Percentiles rank a stretch among this genome's conserved stretches.
phyloP scores from a whole-genome alignment of 139 green algal genomes.

The Limnomonas spitsbergensis region DNA sequence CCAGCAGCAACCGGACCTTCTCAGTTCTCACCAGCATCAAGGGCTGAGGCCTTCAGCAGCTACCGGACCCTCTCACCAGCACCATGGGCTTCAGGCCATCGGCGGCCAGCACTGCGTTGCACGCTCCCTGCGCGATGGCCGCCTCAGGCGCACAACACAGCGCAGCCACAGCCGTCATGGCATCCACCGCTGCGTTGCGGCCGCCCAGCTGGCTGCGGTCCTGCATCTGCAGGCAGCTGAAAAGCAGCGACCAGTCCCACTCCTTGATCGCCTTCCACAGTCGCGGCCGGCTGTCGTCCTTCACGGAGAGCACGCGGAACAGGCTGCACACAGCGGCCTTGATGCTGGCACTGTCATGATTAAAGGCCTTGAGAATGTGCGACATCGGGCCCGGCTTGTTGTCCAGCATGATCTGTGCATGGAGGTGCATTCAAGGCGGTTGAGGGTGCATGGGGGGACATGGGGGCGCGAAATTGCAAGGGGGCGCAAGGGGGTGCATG shows the following conservation, averaged over 20 bases:
- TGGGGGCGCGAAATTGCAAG: no score
- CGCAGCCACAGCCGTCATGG: slow-evolving; percentile 17
- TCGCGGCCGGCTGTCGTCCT: slow-evolving; percentile 7
- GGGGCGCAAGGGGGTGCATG: no score
- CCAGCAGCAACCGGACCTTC: no score
- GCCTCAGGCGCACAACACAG: slow-evolving; percentile 26
- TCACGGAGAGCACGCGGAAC: not conserved
- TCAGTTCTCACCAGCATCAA: no score
- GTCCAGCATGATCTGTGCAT: slow-evolving; percentile 12
- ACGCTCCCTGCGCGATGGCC: slow-evolving; percentile 24
- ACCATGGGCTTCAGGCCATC: slow-evolving; percentile 18
- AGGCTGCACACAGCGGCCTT: not conserved
- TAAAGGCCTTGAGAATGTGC: not conserved
- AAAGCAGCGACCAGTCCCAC: not conserved
- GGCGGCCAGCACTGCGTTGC: slow-evolving; percentile 4
- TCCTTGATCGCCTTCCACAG: slow-evolving; percentile 5
- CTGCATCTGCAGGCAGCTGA: slow-evolving; percentile 19
- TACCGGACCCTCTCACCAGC: no score
- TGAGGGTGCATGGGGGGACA: no score
- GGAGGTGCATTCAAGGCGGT: no score
- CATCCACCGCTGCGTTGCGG: slow-evolving; percentile 33
- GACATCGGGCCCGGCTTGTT: slow-evolving; percentile 1
- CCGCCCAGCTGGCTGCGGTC: slow-evolving; percentile 39
- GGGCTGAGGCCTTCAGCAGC: no score
- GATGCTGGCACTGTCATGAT: not conserved